Evolutionary conservation across 371 early-diverging fungal species (phyloP).

Genomic region (Mucor ambiguus): DNA sequence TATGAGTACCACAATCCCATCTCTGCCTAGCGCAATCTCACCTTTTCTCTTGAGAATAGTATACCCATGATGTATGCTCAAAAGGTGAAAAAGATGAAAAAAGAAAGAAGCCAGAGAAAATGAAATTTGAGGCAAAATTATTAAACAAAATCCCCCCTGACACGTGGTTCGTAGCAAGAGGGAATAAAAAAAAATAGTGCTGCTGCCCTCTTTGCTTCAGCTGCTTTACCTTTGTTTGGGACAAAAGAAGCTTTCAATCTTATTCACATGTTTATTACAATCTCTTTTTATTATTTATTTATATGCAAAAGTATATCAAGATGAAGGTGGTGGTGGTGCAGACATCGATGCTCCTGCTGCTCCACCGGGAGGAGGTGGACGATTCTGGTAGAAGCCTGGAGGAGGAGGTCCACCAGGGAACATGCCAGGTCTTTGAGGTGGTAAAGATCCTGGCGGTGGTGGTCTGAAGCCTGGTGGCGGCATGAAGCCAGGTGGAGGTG

Average conservation of each 20-base stretch:
- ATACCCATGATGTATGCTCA: slow-evolving; percentile 12
- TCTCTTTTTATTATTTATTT: neutral
- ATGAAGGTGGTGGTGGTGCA: slow-evolving; percentile 18
- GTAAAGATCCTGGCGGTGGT: slow-evolving; percentile 15
- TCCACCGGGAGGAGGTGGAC: slow-evolving; percentile 5
- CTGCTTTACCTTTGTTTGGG: neutral
- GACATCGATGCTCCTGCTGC: neutral
- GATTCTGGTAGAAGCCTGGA: neutral
- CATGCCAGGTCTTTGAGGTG: neutral
- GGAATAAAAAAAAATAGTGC: slow-evolving; percentile 4
- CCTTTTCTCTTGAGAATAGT: slow-evolving; percentile 26
- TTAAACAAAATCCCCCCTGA: neutral
- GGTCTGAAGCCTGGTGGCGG: neutral
- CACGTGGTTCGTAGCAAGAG: slow-evolving; percentile 5
- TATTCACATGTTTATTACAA: slow-evolving; percentile 9
- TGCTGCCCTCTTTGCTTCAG: neutral
- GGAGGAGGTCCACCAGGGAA: neutral
- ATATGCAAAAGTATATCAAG: slow-evolving; percentile 5
- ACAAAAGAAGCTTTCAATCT: neutral
- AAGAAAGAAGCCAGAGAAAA: slow-evolving; percentile 8
- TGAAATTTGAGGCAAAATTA: neutral
- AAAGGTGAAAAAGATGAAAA: neutral
- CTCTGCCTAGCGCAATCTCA: neutral
- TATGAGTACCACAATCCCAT: neutral
- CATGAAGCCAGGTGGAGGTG: slow-evolving; percentile 17